Evolutionary conservation across 768 basidiomycete species (phyloP), one percentile per base, ranked within the genome.

Genomic region (Suillus weaverae): DNA sequence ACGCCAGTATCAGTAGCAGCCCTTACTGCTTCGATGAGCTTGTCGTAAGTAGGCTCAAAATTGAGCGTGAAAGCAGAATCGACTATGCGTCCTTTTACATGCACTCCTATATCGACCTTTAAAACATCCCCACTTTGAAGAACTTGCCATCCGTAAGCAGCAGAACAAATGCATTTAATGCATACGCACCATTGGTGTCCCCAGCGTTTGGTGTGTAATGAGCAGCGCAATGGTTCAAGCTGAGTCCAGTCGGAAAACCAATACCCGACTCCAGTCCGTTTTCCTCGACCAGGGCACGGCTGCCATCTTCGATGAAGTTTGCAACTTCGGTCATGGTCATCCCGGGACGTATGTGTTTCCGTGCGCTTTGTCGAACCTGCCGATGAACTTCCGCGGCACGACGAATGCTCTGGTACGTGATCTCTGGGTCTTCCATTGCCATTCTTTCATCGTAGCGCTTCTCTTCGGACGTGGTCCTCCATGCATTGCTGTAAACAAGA

Each of bases 61-160:
- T 81, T 86, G 72, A 98, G 80, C 4, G 97, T 99, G 77, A 99
- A 99, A 4, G 97, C 97, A 56, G 96, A 98, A 75, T 99, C 97
- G 33, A 89, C 74, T 65, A 99, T 99, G 60, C 94, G 84, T n/a
- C 97, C 97, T 71, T 91, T 92, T 41, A 99, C 95, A 68, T 99
- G 97, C 4, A 99, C 95, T 60, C 97, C 97, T 70, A 99, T 86
- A 73, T 99, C 97, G 56, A 99, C 95, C 80, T 99, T 99, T 67
- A 99, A 81, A 20, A 98, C 91, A 72, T 99, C 97, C 43, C 89
- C 87, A 63, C 85, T 79, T 73, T 90, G 83, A 39, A 99, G 80
- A 32, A 95, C 96, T 96, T 73, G 35, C 50, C 50, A 62, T 44
- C 39, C n/a, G 55, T 72, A 50, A 69, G 70, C 41, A 13, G 22